Conservation (phyloP, 2,329 filamentous ascomycete species). For the Phialemoniopsis sp. region DNA sequence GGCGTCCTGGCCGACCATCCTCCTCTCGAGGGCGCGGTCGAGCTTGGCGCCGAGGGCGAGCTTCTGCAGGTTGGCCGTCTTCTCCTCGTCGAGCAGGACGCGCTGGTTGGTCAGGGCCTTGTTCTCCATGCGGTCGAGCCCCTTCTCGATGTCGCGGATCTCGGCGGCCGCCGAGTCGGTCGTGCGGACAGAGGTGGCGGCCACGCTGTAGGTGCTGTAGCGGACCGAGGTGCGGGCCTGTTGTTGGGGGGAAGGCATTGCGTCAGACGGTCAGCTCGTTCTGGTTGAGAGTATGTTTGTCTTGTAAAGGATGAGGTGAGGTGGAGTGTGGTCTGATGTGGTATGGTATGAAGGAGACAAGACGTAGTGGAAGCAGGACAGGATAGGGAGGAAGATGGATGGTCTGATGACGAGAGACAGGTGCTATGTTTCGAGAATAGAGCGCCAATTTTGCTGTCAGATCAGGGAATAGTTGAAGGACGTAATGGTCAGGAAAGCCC, state of each 20-base stretch:
- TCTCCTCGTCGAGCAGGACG: constrained; percentile 73
- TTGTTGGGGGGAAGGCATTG: constrained; percentile 3
- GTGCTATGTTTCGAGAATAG: neutral
- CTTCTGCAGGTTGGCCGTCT: constrained; percentile 78
- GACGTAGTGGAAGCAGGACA: no score
- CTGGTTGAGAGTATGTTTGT: no score
- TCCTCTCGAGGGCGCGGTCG: constrained; percentile 77
- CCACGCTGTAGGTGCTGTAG: constrained; percentile 57
- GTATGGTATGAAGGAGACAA: neutral
- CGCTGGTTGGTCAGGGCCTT: constrained; percentile 79
- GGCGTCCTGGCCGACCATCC: constrained; percentile 87
- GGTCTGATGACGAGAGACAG: neutral
- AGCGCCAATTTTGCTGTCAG: neutral
- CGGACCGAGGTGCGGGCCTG: constrained; percentile 52
- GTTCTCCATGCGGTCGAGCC: constrained; percentile 85
- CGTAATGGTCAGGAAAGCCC: no score
- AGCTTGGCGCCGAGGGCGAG: constrained; percentile 86
- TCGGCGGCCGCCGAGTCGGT: constrained; percentile 53
- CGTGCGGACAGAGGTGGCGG: constrained; percentile 48
- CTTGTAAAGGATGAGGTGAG: no score
- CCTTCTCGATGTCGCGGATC: constrained; percentile 68
- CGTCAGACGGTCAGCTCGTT: no score
- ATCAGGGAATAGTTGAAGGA: neutral
- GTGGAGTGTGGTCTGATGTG: no score
- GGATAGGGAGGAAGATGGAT: neutral